Percentiles rank a stretch among this genome's conserved stretches.
phyloP scores from a whole-genome alignment of 2,329 filamentous ascomycete genomes.

The Cladosporium cucumerinum region DNA sequence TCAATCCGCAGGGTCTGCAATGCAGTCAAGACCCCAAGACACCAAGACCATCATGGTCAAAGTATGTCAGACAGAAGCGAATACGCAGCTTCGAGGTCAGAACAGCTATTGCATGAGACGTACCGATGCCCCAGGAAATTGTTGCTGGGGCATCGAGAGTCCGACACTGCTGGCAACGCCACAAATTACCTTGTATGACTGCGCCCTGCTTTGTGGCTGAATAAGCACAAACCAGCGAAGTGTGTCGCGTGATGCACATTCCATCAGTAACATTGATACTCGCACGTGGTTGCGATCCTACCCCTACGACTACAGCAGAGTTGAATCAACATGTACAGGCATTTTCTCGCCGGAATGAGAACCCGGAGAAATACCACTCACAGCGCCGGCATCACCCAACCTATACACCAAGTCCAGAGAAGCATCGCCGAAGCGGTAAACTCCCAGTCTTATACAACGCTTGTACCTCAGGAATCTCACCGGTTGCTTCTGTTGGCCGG shows the following conservation, averaged over 20 bases:
- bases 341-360: neutral
- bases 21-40: neutral
- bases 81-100: neutral
- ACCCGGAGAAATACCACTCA: neutral
- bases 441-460: neutral
- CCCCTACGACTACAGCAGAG: neutral
- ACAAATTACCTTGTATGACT: neutral
- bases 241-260: neutral
- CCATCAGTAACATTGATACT: neutral
- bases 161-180: neutral
- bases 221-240: neutral
- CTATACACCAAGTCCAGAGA: neutral
- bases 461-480: slow-evolving; percentile 2
- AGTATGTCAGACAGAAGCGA: neutral
- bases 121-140: neutral
- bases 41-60: neutral
- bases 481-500: neutral
- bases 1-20: neutral
- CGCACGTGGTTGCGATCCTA: no score
- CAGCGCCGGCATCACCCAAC: neutral
- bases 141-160: neutral
- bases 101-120: neutral
- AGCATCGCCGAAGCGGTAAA: neutral
- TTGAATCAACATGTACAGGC: neutral
- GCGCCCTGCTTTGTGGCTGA: neutral